Base-by-base conservation (phyloP, 75 land plant species). In the Selaginella moellendorffii region DNA sequence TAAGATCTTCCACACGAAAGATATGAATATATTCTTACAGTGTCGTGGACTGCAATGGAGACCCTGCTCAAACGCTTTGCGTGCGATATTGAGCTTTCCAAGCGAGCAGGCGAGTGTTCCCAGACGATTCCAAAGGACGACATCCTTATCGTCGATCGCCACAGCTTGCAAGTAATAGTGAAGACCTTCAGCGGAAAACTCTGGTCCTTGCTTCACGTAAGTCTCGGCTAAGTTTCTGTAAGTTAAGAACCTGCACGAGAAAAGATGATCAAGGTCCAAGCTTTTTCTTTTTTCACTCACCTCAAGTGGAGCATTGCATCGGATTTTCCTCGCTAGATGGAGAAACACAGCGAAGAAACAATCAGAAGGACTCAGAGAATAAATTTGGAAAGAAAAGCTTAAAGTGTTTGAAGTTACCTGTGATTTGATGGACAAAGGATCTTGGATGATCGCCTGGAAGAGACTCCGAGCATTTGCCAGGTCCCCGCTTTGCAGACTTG, bases 51-150 rank as follows among this genome's bases (percentile, higher is more conserved):
- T 95, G 82, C 96, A 95, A 53, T 74, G 54, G 52, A 95, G 85
- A 20, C 99, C 99, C 74, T 86, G 87, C 67, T 95, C 99, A 78
- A 95, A 95, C 26, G 99, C 99, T 83, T 86, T 82, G 19, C 99
- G 84, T 21, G 99, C 83, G 20, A 82, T 80, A 68, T 81, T 88
- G 42, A 85, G 67, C 12, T 67, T 68, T 0, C 86, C 99, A 74
- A 95, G 81, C 19, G 77, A 71, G 65, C 96, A 95, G 24, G 99
- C 75, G 22, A 95, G 62, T 28, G 99, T 95, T 60, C 99, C 99
- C 28, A 95, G 63, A 22, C 88, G 80, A 68, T 95, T 95, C 99
- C 99, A 95, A 21, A 95, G 73, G 53, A 88, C 93, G 27, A 86
- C 81, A 74, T 95, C 99, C 61, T 86, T 89, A 10, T 72, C 64